Conservation (phyloP, 2,329 filamentous ascomycete genomes). For the Piedraia hortae region DNA sequence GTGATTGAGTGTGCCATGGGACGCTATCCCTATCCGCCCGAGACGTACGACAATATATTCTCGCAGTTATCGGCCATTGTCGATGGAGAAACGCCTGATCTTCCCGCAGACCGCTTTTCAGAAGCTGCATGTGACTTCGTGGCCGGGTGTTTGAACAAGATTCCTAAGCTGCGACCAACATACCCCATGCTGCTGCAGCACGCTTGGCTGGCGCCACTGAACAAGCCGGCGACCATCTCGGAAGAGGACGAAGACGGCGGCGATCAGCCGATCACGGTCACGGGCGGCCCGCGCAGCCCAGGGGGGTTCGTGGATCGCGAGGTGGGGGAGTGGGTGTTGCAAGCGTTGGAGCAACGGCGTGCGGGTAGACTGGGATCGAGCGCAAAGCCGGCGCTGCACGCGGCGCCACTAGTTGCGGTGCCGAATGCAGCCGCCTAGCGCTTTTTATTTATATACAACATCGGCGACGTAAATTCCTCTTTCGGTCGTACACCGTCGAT, state of each 20-base stretch:
- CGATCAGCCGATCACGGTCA: constrained; percentile 7
- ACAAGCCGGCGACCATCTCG: constrained; percentile 46
- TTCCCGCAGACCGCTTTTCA: constrained; percentile 56
- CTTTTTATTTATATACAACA: no score
- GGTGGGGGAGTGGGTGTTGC: constrained; percentile 61
- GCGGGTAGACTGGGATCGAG: constrained; percentile 27
- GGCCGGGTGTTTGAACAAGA: constrained; percentile 69
- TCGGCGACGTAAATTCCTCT: no score
- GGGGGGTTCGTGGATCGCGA: constrained; percentile 34
- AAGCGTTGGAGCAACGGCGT: constrained; percentile 38
- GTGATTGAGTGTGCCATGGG: constrained; percentile 92
- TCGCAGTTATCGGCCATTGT: constrained; percentile 91
- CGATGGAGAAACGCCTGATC: constrained; percentile 75
- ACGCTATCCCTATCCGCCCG: constrained; percentile 82
- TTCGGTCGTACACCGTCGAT: no score
- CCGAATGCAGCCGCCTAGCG: no score
- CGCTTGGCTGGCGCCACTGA: constrained; percentile 54
- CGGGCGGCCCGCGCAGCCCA: constrained; percentile 8
- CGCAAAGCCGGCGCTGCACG: constrained; percentile 59
- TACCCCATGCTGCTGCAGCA: constrained; percentile 77
- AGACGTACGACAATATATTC: constrained; percentile 96
- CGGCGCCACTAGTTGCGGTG: constrained; percentile 42
- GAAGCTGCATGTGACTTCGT: constrained; percentile 67
- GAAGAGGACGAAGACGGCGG: constrained; percentile 38
- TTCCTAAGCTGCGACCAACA: constrained; percentile 71